Evolutionary conservation across 73 alveolate genomes (phyloP).

Genomic region (Paramecium bursaria): DNA sequence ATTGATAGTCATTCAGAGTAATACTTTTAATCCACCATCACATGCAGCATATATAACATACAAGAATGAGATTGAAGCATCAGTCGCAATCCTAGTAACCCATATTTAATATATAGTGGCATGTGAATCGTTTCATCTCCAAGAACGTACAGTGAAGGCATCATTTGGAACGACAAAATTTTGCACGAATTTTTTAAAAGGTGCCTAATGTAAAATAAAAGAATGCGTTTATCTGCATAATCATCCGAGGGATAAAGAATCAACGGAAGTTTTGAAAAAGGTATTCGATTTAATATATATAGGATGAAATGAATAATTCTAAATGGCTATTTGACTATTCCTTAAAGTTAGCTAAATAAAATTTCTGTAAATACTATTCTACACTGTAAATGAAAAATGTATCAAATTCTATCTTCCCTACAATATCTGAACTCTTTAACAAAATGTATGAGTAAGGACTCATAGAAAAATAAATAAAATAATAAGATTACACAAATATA

Average conservation of each 20-base stretch:
- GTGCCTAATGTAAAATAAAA: slow-evolving; percentile 79
- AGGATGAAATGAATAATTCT: slow-evolving; percentile 66
- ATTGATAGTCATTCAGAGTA: slow-evolving; percentile 80
- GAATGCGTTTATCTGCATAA: slow-evolving; percentile 87
- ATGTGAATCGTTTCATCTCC: slow-evolving; percentile 73
- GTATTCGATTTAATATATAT: slow-evolving; percentile 16
- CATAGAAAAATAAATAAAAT: slow-evolving; percentile 30
- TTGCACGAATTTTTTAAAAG: slow-evolving; percentile 81
- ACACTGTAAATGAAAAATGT: slow-evolving; percentile 56
- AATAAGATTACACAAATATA: neutral
- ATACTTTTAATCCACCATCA: slow-evolving; percentile 81
- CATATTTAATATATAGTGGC: slow-evolving; percentile 44
- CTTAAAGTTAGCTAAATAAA: slow-evolving; percentile 61
- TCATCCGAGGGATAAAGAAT: slow-evolving; percentile 77
- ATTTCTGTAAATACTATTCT: slow-evolving; percentile 56
- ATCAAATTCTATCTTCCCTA: slow-evolving; percentile 65
- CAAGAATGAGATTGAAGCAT: slow-evolving; percentile 78
- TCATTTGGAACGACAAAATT: slow-evolving; percentile 89
- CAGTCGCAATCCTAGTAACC: slow-evolving; percentile 81
- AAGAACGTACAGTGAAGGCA: slow-evolving; percentile 78
- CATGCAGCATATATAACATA: slow-evolving; percentile 87
- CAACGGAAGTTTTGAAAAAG: slow-evolving; percentile 48
- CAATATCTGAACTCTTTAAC: slow-evolving; percentile 43
- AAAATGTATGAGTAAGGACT: slow-evolving; percentile 35
- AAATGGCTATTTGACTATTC: slow-evolving; percentile 61